phyloP scores from a whole-genome alignment of 306 rosid genomes.

The Prunus dulcis region DNA sequence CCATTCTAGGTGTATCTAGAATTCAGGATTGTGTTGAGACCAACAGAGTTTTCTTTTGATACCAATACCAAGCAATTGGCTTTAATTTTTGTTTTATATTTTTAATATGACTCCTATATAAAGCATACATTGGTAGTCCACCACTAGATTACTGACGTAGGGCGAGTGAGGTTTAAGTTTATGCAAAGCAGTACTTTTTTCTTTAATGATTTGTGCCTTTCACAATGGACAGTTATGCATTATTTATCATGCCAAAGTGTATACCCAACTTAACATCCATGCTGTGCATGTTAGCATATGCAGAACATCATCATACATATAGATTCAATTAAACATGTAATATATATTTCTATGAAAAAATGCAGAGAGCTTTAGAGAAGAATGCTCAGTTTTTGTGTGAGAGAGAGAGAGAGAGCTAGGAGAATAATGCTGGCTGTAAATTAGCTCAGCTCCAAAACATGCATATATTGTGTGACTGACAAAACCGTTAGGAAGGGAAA shows the following conservation, averaged over 20 bases:
- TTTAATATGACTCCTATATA: not conserved
- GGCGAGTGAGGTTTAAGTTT: not conserved
- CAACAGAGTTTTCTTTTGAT: not conserved
- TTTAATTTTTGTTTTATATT: too few relatives aligned
- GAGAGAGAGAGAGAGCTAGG: too few relatives aligned
- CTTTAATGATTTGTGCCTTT: not conserved
- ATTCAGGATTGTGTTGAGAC: not conserved
- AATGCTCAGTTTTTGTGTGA: too few relatives aligned
- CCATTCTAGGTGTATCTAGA: not conserved
- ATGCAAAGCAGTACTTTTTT: not conserved
- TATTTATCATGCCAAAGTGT: not conserved
- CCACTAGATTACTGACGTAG: not conserved
- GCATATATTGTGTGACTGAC: too few relatives aligned
- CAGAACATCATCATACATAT: too few relatives aligned
- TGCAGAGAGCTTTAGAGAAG: too few relatives aligned
- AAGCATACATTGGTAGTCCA: not conserved
- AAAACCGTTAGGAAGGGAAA: too few relatives aligned
- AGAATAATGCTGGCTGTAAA: too few relatives aligned
- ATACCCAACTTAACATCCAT: conserved; percentile 26
- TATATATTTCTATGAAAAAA: too few relatives aligned
- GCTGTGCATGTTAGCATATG: too few relatives aligned
- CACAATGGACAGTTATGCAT: not conserved
- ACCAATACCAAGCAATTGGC: not conserved
- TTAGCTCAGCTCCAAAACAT: too few relatives aligned
- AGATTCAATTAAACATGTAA: too few relatives aligned